phyloP scores from a whole-genome alignment of 2,329 filamentous ascomycete species.

The Beauveria caledonica region DNA sequence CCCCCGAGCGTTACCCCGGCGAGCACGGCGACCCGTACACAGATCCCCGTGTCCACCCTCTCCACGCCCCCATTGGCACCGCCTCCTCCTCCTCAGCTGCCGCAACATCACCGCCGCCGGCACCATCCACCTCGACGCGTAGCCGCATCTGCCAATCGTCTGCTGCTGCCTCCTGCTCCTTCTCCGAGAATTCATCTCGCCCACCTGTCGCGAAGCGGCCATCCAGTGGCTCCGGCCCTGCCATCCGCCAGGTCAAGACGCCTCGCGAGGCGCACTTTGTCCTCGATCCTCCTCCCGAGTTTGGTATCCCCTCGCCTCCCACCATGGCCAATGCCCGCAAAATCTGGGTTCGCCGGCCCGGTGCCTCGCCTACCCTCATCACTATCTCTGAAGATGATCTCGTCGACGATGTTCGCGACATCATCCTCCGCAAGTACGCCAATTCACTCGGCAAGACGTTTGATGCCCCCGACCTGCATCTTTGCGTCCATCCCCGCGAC shows the following conservation, averaged over 20 bases:
- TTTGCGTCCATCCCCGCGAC: slow-evolving; percentile 70
- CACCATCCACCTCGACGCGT: neutral
- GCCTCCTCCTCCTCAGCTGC: slow-evolving; percentile 5
- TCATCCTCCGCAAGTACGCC: slow-evolving; percentile 85
- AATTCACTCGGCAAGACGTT: slow-evolving; percentile 86
- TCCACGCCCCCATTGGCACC: slow-evolving; percentile 16
- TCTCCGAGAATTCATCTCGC: neutral
- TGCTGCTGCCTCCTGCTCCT: neutral
- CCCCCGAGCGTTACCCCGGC: neutral
- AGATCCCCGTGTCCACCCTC: slow-evolving; percentile 19
- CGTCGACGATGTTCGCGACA: slow-evolving; percentile 88
- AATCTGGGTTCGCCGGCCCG: slow-evolving; percentile 88
- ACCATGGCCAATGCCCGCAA: slow-evolving; percentile 60
- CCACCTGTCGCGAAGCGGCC: neutral
- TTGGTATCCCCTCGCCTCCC: slow-evolving; percentile 22
- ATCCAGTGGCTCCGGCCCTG: slow-evolving; percentile 21
- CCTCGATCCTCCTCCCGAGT: slow-evolving; percentile 21
- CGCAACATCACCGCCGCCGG: neutral
- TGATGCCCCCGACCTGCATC: slow-evolving; percentile 80
- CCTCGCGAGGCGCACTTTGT: slow-evolving; percentile 11
- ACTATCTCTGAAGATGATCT: slow-evolving; percentile 80
- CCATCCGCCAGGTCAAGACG: slow-evolving; percentile 14
- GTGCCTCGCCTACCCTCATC: slow-evolving; percentile 79
- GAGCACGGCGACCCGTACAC: neutral
- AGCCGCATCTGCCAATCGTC: neutral